A percentile compares a stretch with the other conserved stretches of the same genome.
These are phyloP conservation scores for Globisporangium cylindrosporum DNA, from an alignment of 352 stramenopile genomes.

Conservation along the genomic window DNA sequence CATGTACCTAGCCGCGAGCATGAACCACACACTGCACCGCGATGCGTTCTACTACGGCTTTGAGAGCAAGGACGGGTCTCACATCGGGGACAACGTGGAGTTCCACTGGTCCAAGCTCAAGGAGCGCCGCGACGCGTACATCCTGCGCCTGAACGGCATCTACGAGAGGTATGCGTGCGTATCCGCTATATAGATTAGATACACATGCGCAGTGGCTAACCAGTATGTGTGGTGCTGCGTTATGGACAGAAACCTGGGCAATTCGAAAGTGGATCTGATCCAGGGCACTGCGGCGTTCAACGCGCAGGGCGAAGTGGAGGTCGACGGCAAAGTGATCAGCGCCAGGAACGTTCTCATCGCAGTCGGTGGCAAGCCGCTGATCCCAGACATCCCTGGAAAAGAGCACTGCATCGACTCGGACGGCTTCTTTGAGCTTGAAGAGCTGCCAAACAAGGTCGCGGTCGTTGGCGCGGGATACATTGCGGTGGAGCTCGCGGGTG, in stretches of 20 bases:
- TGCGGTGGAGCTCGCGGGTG: slow-evolving; percentile 95
- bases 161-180: slow-evolving; percentile 71
- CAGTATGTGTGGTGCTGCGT: neutral
- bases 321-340: slow-evolving; percentile 56
- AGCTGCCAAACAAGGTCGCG: slow-evolving; percentile 90
- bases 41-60: slow-evolving; percentile 64
- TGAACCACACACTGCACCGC: slow-evolving; percentile 52
- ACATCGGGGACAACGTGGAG: slow-evolving; percentile 34
- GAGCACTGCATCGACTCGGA: slow-evolving; percentile 95
- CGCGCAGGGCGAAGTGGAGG: slow-evolving; percentile 67
- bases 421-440: slow-evolving; percentile 96
- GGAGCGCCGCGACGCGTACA: slow-evolving; percentile 92
- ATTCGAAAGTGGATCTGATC: slow-evolving; percentile 88
- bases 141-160: slow-evolving; percentile 95
- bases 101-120: slow-evolving; percentile 94
- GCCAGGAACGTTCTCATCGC: slow-evolving; percentile 69
- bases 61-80: slow-evolving; percentile 33
- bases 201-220: neutral
- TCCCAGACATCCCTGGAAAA: slow-evolving; percentile 67
- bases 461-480: slow-evolving; percentile 99
- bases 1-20: slow-evolving; percentile 88
- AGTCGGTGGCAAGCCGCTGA: slow-evolving; percentile 52
- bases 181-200: neutral
- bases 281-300: slow-evolving; percentile 89
- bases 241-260: slow-evolving; percentile 77